phyloP scores from a whole-genome alignment of 495 filamentous ascomycete genomes.

The Hamigera avellanea region DNA sequence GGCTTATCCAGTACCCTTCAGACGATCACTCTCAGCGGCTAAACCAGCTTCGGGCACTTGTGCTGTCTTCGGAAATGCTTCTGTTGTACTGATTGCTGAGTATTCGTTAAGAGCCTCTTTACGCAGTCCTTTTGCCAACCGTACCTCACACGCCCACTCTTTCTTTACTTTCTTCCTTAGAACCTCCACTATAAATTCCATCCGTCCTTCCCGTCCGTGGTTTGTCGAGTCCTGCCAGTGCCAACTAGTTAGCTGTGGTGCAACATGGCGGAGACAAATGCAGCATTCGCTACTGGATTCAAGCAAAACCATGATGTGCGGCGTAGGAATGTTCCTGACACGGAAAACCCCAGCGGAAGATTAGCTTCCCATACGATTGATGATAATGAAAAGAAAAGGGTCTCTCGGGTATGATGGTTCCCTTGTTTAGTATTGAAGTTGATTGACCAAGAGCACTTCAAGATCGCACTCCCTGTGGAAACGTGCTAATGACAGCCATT shows the following conservation, averaged over 20 bases:
- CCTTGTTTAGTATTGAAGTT: background rate
- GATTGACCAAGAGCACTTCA: too few species aligned
- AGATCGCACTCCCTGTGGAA: background rate
- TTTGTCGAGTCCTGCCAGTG: too few species aligned
- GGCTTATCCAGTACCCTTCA: too few species aligned
- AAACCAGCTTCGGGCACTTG: too few species aligned
- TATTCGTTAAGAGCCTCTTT: too few species aligned
- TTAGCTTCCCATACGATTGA: conserved; percentile 24
- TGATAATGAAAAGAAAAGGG: conserved; percentile 53
- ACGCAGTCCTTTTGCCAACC: background rate
- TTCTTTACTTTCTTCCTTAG: too few species aligned
- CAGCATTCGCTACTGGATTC: conserved; percentile 51
- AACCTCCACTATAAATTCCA: too few species aligned
- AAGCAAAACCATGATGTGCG: conserved; percentile 55
- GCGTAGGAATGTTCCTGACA: conserved; percentile 58
- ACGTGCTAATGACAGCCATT: conserved; percentile 3
- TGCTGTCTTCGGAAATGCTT: conserved; percentile 1
- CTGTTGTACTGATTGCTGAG: background rate
- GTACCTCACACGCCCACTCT: too few species aligned
- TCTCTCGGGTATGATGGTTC: conserved; percentile 16
- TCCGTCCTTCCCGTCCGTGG: too few species aligned
- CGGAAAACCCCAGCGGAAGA: conserved; percentile 26
- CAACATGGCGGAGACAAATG: conserved; percentile 21
- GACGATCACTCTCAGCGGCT: too few species aligned
- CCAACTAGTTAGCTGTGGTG: too few species aligned